A percentile compares a stretch with the other conserved stretches of the same genome.
Conservation (phyloP, 805 yeast species). For the Teunomyces funiuensis region DNA sequence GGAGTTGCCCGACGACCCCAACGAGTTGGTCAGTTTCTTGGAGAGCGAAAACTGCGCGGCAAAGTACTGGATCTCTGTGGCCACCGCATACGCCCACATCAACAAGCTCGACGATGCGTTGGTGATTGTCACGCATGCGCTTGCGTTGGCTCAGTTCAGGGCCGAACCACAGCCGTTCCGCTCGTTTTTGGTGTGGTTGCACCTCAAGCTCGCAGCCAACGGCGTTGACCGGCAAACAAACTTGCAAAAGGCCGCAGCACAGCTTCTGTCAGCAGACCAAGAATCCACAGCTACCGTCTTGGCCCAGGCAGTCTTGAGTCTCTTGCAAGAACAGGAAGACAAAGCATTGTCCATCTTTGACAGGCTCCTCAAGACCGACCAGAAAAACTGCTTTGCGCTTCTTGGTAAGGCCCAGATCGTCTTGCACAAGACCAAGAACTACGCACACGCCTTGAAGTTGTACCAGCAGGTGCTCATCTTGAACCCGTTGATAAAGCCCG, state of each 20-base stretch:
- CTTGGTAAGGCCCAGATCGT: slow-evolving; percentile 82
- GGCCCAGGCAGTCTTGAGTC: slow-evolving; percentile 65
- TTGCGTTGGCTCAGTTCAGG: slow-evolving; percentile 38
- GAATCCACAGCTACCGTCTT: slow-evolving; percentile 46
- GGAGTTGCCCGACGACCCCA: slow-evolving; percentile 88
- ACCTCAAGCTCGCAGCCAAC: slow-evolving; percentile 39
- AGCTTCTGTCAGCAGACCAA: slow-evolving; percentile 15
- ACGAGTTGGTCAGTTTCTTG: slow-evolving; percentile 74
- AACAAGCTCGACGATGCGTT: slow-evolving; percentile 60
- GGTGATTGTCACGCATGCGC: slow-evolving; percentile 61
- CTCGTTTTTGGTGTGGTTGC: slow-evolving; percentile 72
- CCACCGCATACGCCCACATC: slow-evolving; percentile 72
- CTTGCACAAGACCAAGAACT: slow-evolving; percentile 67
- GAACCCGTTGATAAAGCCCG: slow-evolving; percentile 80
- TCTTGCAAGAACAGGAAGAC: slow-evolving; percentile 62
- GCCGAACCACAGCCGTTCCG: slow-evolving; percentile 52
- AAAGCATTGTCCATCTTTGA: slow-evolving; percentile 73
- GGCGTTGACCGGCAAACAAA: slow-evolving; percentile 27
- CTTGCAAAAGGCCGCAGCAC: slow-evolving; percentile 23
- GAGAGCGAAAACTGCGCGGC: slow-evolving; percentile 76
- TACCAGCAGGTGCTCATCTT: slow-evolving; percentile 80
- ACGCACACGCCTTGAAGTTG: slow-evolving; percentile 67
- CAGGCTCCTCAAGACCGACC: slow-evolving; percentile 51
- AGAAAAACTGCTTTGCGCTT: slow-evolving; percentile 70
- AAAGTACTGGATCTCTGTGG: slow-evolving; percentile 82